A percentile compares a stretch with the other conserved stretches of the same genome.
These are phyloP conservation scores for Rhododendron molle DNA, from an alignment of 148 eudicot genomes.

Conservation along the genomic window DNA sequence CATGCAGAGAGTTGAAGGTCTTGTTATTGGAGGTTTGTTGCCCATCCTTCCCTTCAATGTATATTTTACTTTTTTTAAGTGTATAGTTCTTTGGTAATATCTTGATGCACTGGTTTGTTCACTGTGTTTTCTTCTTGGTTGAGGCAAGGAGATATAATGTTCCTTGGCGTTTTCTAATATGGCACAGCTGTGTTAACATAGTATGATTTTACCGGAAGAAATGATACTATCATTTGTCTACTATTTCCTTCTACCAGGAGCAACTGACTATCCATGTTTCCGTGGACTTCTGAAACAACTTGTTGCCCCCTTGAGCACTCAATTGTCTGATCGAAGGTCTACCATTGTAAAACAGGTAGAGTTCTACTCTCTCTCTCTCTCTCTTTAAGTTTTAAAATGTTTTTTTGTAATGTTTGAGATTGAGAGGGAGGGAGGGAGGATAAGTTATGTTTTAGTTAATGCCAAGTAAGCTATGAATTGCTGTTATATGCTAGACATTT, in stretches of 20 bases:
- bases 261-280: constrained; percentile 73
- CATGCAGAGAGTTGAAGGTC: constrained; percentile 90
- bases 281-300: constrained; percentile 84
- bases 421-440: neutral
- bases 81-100: neutral
- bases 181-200: neutral
- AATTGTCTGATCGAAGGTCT: constrained; percentile 80
- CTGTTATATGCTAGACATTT: neutral
- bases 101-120: neutral
- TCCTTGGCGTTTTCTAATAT: neutral
- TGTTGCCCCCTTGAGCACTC: constrained; percentile 71
- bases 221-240: neutral
- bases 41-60: neutral
- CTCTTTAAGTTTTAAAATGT: neutral
- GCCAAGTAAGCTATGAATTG: neutral
- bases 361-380: neutral
- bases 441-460: neutral
- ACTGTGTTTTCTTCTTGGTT: neutral
- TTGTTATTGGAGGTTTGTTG: constrained; percentile 83
- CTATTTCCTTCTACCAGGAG: constrained; percentile 44
- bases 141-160: neutral
- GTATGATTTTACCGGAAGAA: neutral
- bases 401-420: neutral
- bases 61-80: neutral
- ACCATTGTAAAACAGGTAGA: constrained; percentile 84